Evolutionary conservation across 2,329 filamentous ascomycete genomes (phyloP).

Genomic region (Mycosphaerella sp.): DNA sequence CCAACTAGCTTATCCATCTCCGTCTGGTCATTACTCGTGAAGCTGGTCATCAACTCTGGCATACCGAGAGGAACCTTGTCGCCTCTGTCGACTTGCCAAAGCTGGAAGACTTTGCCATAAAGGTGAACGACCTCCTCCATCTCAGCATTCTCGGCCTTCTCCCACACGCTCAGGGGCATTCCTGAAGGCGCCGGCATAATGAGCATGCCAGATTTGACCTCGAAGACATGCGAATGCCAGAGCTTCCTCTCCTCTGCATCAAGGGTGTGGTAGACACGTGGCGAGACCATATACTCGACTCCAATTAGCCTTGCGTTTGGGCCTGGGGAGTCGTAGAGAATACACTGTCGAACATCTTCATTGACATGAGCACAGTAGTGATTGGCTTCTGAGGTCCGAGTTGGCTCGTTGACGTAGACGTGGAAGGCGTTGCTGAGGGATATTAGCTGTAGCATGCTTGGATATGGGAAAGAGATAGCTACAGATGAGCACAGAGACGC

Average conservation of each 20-base stretch:
- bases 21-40: constrained; percentile 47
- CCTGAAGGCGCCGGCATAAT: constrained; percentile 59
- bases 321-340: constrained; percentile 69
- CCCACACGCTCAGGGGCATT: constrained; percentile 60
- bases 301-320: constrained; percentile 69
- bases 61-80: constrained; percentile 56
- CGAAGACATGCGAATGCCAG: constrained; percentile 73
- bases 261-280: constrained; percentile 60
- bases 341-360: constrained; percentile 74
- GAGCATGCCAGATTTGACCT: constrained; percentile 74
- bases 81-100: constrained; percentile 78
- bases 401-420: constrained; percentile 67
- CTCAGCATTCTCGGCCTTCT: constrained; percentile 68
- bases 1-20: constrained; percentile 42
- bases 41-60: constrained; percentile 61
- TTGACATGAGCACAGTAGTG: constrained; percentile 79
- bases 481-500: constrained; percentile 68
- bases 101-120: constrained; percentile 79
- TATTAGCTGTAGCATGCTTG: neutral
- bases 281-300: constrained; percentile 81
- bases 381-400: constrained; percentile 65
- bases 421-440: constrained; percentile 65
- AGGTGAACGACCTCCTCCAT: constrained; percentile 70
- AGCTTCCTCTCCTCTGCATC: constrained; percentile 61
- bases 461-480: neutral